Evolutionary conservation across 371 early-diverging fungal genomes (phyloP).

Genomic region (Nematocida sp.): DNA sequence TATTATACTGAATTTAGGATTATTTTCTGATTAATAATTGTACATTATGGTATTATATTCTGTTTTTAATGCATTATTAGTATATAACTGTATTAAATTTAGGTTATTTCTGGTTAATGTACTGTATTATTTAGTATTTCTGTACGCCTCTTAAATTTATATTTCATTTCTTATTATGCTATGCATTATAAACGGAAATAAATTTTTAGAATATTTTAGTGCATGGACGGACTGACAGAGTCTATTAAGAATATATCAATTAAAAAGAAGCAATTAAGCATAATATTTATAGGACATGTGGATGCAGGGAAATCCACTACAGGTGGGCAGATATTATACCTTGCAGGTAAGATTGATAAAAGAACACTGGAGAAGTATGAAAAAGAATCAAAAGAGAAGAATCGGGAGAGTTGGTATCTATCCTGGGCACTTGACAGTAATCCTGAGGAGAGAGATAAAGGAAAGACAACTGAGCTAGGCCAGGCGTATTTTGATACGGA

Average conservation of each 20-base stretch:
- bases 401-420: conserved; percentile 70
- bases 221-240: conserved; percentile 35
- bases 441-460: conserved; percentile 76
- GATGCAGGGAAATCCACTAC: conserved; percentile 97
- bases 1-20: too few relatives aligned
- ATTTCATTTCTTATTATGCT: background rate
- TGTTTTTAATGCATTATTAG: too few relatives aligned
- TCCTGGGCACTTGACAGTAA: conserved; percentile 70
- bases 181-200: conserved; percentile 9
- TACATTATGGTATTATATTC: too few relatives aligned
- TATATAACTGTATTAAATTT: too few relatives aligned
- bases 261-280: conserved; percentile 50
- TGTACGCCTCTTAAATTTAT: too few relatives aligned
- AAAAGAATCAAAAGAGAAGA: conserved; percentile 88
- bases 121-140: too few relatives aligned
- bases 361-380: conserved; percentile 98
- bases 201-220: conserved; percentile 36
- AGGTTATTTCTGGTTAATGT: too few relatives aligned
- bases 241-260: conserved; percentile 41
- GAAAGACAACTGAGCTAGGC: conserved; percentile 69
- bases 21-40: too few relatives aligned
- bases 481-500: conserved; percentile 85
- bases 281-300: conserved; percentile 99
- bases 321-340: conserved; percentile 97
- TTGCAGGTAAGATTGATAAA: conserved; percentile 95